These are phyloP conservation scores for Taiozyma onychis DNA, from an alignment of 1,139 yeast genomes.

Conservation along the genomic window DNA sequence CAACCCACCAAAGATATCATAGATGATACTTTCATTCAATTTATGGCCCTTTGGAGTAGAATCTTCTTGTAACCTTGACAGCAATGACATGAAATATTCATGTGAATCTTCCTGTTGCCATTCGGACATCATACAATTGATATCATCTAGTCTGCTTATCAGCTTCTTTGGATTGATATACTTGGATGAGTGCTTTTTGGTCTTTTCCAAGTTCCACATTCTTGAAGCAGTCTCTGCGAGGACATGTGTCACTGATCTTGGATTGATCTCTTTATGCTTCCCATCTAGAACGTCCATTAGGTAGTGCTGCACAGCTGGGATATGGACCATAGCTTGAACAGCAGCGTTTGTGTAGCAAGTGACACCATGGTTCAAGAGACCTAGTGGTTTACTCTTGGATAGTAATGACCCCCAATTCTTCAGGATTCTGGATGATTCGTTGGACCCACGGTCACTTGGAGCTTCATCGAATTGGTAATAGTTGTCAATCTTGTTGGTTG, in stretches of 20 bases:
- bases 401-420: slow-evolving; percentile 57
- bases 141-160: slow-evolving; percentile 69
- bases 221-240: slow-evolving; percentile 66
- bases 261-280: slow-evolving; percentile 41
- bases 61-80: slow-evolving; percentile 87
- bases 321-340: slow-evolving; percentile 81
- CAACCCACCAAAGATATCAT: slow-evolving; percentile 92
- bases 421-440: slow-evolving; percentile 43
- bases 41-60: slow-evolving; percentile 84
- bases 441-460: slow-evolving; percentile 53
- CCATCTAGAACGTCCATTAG: slow-evolving; percentile 57
- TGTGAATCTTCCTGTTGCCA: slow-evolving; percentile 99
- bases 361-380: slow-evolving; percentile 86
- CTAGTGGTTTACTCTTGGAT: slow-evolving; percentile 51
- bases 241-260: slow-evolving; percentile 61
- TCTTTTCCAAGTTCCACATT: slow-evolving; percentile 49
- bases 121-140: slow-evolving; percentile 93
- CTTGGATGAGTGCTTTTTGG: slow-evolving; percentile 27
- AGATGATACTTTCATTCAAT: slow-evolving; percentile 73
- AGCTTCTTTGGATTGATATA: slow-evolving; percentile 71
- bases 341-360: slow-evolving; percentile 97
- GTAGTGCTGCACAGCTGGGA: slow-evolving; percentile 88
- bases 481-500: slow-evolving; percentile 25
- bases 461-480: slow-evolving; percentile 50
- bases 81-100: slow-evolving; percentile 88